These are phyloP conservation scores for Suillus fuscotomentosus DNA, from an alignment of 768 basidiomycete genomes.

Conservation along the genomic window DNA sequence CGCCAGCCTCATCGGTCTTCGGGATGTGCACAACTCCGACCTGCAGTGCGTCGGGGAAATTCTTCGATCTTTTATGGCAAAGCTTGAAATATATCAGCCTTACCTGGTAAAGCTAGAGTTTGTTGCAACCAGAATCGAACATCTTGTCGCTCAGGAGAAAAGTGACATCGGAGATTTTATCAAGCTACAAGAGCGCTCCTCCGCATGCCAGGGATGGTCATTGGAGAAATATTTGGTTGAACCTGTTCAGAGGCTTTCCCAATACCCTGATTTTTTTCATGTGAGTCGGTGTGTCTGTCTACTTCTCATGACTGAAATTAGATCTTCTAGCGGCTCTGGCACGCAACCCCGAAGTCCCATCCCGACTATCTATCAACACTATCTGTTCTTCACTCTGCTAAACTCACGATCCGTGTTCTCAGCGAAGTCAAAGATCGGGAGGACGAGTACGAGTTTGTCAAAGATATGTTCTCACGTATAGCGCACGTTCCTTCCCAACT, in stretches of 20 bases:
- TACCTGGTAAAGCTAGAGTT: conserved; percentile 75
- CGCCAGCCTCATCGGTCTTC: conserved; percentile 42
- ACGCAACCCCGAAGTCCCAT: conserved; percentile 68
- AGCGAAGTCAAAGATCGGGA: conserved; percentile 85
- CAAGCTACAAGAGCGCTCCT: conserved; percentile 55
- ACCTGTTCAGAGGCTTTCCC: conserved; percentile 69
- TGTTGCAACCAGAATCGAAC: conserved; percentile 52
- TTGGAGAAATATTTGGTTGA: conserved; percentile 70
- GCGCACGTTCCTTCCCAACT: conserved; percentile 57
- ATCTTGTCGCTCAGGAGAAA: conserved; percentile 43
- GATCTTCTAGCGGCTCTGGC: conserved; percentile 57
- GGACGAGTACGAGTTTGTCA: conserved; percentile 80
- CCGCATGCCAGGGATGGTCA: conserved; percentile 59
- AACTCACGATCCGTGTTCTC: conserved; percentile 72
- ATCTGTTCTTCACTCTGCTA: conserved; percentile 62
- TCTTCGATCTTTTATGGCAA: conserved; percentile 59
- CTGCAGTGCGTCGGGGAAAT: conserved; percentile 56
- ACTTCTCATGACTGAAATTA: conserved; percentile 7
- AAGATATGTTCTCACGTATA: conserved; percentile 56
- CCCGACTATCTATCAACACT: conserved; percentile 69
- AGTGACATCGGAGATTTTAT: conserved; percentile 88
- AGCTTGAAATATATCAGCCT: conserved; percentile 82
- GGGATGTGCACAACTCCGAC: conserved; percentile 40
- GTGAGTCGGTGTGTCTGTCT: conserved; percentile 41
- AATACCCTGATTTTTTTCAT: conserved; percentile 71